A percentile compares a stretch with the other conserved stretches of the same genome.
phyloP scores from a whole-genome alignment of 2,329 filamentous ascomycete genomes.

The Beauveria bassiana region DNA sequence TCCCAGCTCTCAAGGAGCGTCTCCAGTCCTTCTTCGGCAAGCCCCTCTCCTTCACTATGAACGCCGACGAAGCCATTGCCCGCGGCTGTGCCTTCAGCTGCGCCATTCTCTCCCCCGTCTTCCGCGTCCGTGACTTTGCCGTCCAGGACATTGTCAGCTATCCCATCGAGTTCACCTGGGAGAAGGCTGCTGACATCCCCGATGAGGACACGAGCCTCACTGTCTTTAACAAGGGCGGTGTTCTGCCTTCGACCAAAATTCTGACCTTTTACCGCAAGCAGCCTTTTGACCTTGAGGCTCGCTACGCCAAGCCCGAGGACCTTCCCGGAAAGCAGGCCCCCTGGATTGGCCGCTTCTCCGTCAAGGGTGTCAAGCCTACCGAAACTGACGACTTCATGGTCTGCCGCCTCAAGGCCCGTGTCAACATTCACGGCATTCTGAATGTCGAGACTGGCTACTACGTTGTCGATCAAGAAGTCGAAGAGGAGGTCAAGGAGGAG shows the following conservation, averaged over 20 bases:
- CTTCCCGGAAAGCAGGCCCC: conserved; percentile 86
- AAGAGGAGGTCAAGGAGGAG: conserved; percentile 77
- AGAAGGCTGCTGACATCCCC: conserved; percentile 95
- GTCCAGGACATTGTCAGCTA: conserved; percentile 97
- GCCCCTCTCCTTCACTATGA: conserved; percentile 87
- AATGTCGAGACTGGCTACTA: conserved; percentile 97
- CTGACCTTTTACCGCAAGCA: conserved; percentile 99
- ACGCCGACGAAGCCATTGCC: conserved; percentile 95
- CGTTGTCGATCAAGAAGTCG: conserved; percentile 94
- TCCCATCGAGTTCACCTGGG: conserved; percentile 97
- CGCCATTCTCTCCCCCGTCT: conserved; percentile 92
- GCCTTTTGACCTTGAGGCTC: conserved; percentile 90
- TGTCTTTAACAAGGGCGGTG: conserved; percentile 95
- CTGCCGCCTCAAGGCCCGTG: conserved; percentile 96
- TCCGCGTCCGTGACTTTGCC: conserved; percentile 96
- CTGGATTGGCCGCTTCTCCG: conserved; percentile 95
- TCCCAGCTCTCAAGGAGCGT: conserved; percentile 83
- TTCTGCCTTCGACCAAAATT: conserved; percentile 97
- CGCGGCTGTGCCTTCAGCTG: conserved; percentile 96
- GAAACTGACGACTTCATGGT: conserved; percentile 98
- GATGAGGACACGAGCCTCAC: conserved; percentile 96
- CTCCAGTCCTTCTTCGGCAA: conserved; percentile 92
- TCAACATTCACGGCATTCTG: conserved; percentile 92
- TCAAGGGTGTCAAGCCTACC: conserved; percentile 94
- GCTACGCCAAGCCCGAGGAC: conserved; percentile 78